phyloP scores from a whole-genome alignment of 2,329 filamentous ascomycete genomes.

The Scortechinia acanthostroma region DNA sequence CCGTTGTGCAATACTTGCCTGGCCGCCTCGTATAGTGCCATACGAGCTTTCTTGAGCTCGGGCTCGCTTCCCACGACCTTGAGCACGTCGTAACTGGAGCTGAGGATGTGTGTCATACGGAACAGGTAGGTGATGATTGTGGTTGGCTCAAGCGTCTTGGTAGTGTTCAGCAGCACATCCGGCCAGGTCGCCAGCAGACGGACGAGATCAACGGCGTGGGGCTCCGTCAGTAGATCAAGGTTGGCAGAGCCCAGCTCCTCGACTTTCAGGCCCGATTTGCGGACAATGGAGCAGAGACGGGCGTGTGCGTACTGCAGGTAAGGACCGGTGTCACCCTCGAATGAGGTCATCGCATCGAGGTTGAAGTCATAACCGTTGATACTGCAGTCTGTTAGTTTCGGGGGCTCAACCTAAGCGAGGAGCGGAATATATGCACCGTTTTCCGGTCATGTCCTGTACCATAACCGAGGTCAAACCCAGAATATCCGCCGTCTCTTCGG shows the following conservation, averaged over 20 bases:
- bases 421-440: conserved; percentile 28
- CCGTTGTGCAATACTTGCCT: conserved; percentile 59
- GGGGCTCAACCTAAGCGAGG: neutral
- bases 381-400: conserved; percentile 12
- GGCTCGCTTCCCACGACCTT: conserved; percentile 49
- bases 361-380: conserved; percentile 63
- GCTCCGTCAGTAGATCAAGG: conserved; percentile 50
- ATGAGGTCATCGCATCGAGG: conserved; percentile 66
- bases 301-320: conserved; percentile 69
- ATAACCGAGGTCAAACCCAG: conserved; percentile 65
- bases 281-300: conserved; percentile 41
- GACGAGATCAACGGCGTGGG: conserved; percentile 53
- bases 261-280: conserved; percentile 13
- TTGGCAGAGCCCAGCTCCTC: conserved; percentile 44
- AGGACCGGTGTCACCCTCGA: conserved; percentile 68
- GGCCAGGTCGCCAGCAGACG: conserved; percentile 57
- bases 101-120: conserved; percentile 56
- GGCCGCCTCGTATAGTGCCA: conserved; percentile 53
- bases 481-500: conserved; percentile 52
- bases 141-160: conserved; percentile 60
- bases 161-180: conserved; percentile 53
- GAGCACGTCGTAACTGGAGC: conserved; percentile 53
- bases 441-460: conserved; percentile 69
- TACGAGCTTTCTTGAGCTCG: conserved; percentile 47
- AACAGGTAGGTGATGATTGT: conserved; percentile 63